Percentiles rank a stretch among this genome's conserved stretches.
These are phyloP conservation scores for Cyclospora cayetanensis DNA, from an alignment of 169 alveolate species.

Conservation along the genomic window DNA sequence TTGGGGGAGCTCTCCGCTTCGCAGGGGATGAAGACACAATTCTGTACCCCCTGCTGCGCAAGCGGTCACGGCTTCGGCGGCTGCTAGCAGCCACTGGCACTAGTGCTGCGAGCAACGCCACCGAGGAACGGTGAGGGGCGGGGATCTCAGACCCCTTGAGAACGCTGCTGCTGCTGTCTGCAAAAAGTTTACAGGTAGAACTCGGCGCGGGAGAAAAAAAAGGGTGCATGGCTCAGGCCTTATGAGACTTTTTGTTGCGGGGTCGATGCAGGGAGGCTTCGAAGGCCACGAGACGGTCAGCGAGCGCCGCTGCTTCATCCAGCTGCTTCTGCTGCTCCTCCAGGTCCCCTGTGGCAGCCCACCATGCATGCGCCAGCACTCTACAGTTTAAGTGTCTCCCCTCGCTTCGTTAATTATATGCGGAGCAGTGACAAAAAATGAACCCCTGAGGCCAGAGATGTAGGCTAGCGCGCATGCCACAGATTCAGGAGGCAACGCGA, in stretches of 20 bases:
- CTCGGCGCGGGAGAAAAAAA: no score
- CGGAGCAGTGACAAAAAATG: neutral
- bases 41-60: neutral
- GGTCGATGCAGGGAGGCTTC: neutral
- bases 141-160: no score
- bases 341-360: neutral
- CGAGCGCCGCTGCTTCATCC: slow-evolving; percentile 36
- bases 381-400: neutral
- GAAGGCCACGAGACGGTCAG: slow-evolving; percentile 12
- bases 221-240: neutral
- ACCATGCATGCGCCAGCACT: neutral
- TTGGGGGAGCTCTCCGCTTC: no score
- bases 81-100: slow-evolving; percentile 6
- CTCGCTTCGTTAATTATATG: neutral
- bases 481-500: no score
- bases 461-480: no score
- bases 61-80: neutral
- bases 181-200: neutral
- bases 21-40: no score
- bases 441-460: no score
- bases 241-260: neutral
- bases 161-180: no score
- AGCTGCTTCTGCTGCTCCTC: slow-evolving; percentile 59
- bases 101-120: no score
- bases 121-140: no score